Evolutionary conservation across 805 yeast genomes (phyloP).

Genomic region (Candida yuanshanica): DNA sequence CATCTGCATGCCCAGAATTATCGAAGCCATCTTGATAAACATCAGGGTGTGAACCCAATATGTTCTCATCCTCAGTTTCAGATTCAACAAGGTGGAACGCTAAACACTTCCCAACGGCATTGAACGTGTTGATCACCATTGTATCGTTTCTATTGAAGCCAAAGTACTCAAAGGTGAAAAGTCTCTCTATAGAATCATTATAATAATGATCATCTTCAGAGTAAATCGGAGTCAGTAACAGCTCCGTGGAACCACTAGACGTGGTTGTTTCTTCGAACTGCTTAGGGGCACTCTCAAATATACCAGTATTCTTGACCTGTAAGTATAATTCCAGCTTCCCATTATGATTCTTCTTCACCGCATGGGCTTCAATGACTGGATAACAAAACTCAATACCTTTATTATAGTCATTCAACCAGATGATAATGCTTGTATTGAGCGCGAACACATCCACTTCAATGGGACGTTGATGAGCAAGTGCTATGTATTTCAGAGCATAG

Average conservation of each 20-base stretch:
- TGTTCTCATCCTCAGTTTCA: constrained; percentile 5
- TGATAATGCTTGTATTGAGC: constrained; percentile 28
- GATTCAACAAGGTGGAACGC: constrained; percentile 9
- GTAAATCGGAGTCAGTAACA: constrained; percentile 31
- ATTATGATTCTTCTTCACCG: constrained; percentile 8
- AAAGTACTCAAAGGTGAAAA: constrained; percentile 32
- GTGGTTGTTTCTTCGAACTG: neutral
- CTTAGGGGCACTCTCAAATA: neutral
- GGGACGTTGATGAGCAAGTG: constrained; percentile 9
- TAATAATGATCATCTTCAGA: constrained; percentile 31
- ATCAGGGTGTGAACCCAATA: neutral
- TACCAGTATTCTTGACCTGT: constrained; percentile 9
- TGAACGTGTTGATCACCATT: constrained; percentile 31
- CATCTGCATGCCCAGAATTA: constrained; percentile 18
- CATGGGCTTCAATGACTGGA: constrained; percentile 17
- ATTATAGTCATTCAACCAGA: constrained; percentile 33
- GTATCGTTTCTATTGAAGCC: constrained; percentile 36
- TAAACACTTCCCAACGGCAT: constrained; percentile 30
- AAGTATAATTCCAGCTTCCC: constrained; percentile 11
- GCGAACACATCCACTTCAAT: constrained; percentile 31
- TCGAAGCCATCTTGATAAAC: constrained; percentile 8
- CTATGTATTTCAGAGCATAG: constrained; percentile 9
- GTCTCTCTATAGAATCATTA: constrained; percentile 27
- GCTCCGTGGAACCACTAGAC: constrained; percentile 19
- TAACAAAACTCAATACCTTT: constrained; percentile 35